A percentile compares a stretch with the other conserved stretches of the same genome.
phyloP scores from a whole-genome alignment of 768 basidiomycete species.

The Boletus fagicola region DNA sequence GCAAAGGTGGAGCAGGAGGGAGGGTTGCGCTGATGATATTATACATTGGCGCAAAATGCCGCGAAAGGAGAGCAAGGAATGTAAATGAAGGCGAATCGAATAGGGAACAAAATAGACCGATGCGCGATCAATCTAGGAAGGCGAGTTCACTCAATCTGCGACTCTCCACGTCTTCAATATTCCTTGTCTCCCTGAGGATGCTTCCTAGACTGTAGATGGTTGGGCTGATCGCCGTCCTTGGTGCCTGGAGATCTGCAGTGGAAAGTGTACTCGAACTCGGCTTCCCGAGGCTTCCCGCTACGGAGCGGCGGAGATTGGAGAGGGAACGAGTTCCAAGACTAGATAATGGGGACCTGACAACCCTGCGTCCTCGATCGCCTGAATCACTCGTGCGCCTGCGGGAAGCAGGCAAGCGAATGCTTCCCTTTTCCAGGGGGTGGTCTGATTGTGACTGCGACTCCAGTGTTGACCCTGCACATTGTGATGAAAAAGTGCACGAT shows the following conservation, averaged over 20 bases:
- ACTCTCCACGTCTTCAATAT: conserved; percentile 66
- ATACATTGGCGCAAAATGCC: conserved; percentile 3
- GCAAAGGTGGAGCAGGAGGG: background rate
- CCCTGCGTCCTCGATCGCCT: conserved; percentile 11
- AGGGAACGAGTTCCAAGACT: conserved; percentile 39
- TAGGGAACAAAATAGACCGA: background rate
- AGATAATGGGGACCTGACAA: conserved; percentile 14
- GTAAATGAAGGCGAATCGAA: background rate
- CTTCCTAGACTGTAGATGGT: conserved; percentile 58
- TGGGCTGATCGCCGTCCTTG: conserved; percentile 49
- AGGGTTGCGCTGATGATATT: background rate
- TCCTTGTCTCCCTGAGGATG: conserved; percentile 50
- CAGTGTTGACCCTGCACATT: conserved; percentile 13
- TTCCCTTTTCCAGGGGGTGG: conserved; percentile 17
- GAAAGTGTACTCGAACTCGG: conserved; percentile 22
- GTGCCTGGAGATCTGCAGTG: conserved; percentile 30
- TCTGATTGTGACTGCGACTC: conserved; percentile 17
- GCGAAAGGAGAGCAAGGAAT: background rate
- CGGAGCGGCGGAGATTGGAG: conserved; percentile 45
- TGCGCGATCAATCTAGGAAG: conserved; percentile 45
- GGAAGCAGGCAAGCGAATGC: background rate
- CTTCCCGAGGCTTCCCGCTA: conserved; percentile 33
- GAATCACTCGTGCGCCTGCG: conserved; percentile 25
- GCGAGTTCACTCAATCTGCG: conserved; percentile 70
- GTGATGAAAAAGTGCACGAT: conserved; percentile 26